These are phyloP conservation scores for Ophiocordyceps camponoti-saundersi DNA, from an alignment of 2,329 filamentous ascomycete species.

Conservation along the genomic window DNA sequence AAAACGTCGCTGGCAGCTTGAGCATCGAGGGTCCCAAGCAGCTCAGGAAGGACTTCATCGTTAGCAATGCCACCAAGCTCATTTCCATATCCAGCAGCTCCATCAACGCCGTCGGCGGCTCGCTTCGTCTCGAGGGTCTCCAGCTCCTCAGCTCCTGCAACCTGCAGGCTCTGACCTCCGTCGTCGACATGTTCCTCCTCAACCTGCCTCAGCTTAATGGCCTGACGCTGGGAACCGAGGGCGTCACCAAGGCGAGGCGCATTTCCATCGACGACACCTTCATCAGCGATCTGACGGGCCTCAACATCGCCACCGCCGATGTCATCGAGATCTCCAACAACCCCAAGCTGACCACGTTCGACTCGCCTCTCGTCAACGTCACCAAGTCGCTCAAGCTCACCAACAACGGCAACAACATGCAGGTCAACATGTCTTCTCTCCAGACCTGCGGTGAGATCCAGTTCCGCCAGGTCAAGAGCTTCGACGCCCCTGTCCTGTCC, in stretches of 20 bases:
- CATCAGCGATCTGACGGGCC: conserved; percentile 60
- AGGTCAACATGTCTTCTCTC: conserved; percentile 62
- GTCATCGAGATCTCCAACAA: conserved; percentile 84
- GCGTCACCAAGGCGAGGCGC: conserved; percentile 47
- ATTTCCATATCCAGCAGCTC: conserved; percentile 42
- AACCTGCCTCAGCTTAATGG: conserved; percentile 46
- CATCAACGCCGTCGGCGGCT: conserved; percentile 48
- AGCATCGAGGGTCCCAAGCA: conserved; percentile 40
- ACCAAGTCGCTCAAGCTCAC: conserved; percentile 53
- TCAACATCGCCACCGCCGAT: conserved; percentile 59
- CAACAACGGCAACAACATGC: conserved; percentile 61
- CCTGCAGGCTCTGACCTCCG: conserved; percentile 46
- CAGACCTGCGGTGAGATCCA: conserved; percentile 31
- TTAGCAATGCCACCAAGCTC: conserved; percentile 43
- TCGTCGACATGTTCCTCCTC: conserved; percentile 53
- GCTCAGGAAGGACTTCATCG: conserved; percentile 39
- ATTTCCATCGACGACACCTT: conserved; percentile 76
- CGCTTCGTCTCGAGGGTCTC: conserved; percentile 53
- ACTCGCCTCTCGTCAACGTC: conserved; percentile 63
- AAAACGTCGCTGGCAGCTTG: conserved; percentile 37
- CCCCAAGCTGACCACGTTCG: conserved; percentile 56
- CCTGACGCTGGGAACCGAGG: conserved; percentile 30
- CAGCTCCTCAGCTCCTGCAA: conserved; percentile 51
- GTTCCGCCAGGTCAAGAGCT: conserved; percentile 59
- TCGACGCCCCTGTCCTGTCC: conserved; percentile 57